These are phyloP conservation scores for Pichia pseudocactophila DNA, from an alignment of 805 yeast species.

Conservation along the genomic window DNA sequence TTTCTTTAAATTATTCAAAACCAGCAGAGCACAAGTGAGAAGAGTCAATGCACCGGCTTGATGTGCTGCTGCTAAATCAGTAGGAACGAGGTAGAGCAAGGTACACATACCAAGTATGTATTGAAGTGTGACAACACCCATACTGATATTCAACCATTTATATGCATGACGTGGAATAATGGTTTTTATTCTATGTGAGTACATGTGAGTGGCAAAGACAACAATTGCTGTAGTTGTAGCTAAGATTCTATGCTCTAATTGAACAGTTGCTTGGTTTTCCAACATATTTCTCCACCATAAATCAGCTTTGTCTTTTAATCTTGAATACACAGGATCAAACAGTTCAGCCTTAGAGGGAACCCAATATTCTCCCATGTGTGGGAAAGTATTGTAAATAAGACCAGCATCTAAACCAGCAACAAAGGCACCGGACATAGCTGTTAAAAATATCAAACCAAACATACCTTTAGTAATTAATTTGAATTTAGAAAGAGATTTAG, in stretches of 20 bases:
- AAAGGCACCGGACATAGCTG: constrained; percentile 96
- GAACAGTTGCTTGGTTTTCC: constrained; percentile 96
- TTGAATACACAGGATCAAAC: constrained; percentile 63
- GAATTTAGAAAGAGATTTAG: constrained; percentile 49
- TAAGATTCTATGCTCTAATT: constrained; percentile 76
- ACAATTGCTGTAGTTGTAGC: constrained; percentile 76
- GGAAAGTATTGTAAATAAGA: constrained; percentile 89
- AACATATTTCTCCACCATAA: constrained; percentile 85
- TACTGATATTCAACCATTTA: constrained; percentile 50
- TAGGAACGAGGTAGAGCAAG: constrained; percentile 80
- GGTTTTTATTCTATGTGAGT: constrained; percentile 46
- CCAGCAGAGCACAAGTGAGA: constrained; percentile 65
- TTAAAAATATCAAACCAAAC: constrained; percentile 63
- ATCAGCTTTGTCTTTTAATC: constrained; percentile 61
- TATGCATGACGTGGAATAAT: constrained; percentile 50
- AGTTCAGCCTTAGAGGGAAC: constrained; percentile 73
- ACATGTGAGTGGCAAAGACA: constrained; percentile 62
- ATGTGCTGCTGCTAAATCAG: constrained; percentile 87
- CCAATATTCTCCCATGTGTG: constrained; percentile 86
- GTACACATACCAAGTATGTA: constrained; percentile 83
- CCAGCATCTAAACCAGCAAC: constrained; percentile 99
- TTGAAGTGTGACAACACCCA: constrained; percentile 82
- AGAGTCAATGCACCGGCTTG: constrained; percentile 95
- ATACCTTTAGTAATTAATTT: constrained; percentile 49
- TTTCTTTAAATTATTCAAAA: constrained; percentile 47